Evolutionary conservation across 225 moss, liverwort and hornwort species (phyloP), one percentile per base, ranked within the genome.

Genomic region (Polytrichum formosum): DNA sequence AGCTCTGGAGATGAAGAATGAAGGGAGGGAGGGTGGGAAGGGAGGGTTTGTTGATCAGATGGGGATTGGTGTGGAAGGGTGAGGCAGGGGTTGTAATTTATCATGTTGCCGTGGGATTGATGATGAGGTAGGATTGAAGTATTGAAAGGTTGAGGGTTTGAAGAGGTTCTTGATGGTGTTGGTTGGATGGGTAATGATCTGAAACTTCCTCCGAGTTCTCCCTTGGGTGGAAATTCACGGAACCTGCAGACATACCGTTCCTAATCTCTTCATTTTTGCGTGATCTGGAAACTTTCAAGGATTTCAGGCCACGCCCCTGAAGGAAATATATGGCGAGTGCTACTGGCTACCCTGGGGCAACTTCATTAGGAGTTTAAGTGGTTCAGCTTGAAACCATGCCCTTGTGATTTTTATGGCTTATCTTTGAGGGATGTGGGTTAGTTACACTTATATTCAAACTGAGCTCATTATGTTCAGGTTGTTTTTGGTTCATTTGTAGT

Each of bases 341-440:
- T 83, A 78, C 87, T 80, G 82, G 82, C 86, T 78, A 74, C 83
- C 71, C 64, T 80, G 72, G 78, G 28, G 75, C 80, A 80, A 70
- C 78, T 78, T 76, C 80, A 71, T 75, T 77, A 83, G 83, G 83
- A 76, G 55, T 83, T 75, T 67, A 80, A 80, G 83, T 80, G 83
- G 83, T 86, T 83, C 86, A 80, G 80, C 78, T 83, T 78, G 71
- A 75, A 86, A 86, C 82, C 82, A 83, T 80, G 79, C 77, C 82
- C 82, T 72, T 46, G 46, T 46, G 46, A 46, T 46, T 46, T 31
- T 59, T 59, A 23, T 59, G 23, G 13, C 16, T 46, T 46, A 46
- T 46, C 46, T 46, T 46, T 13, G 46, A 9, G 46, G 46, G 46
- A 46, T 46, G 46, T 46, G 46, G 46, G 46, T 16, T 46, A 46